Evolutionary conservation across 805 yeast genomes (phyloP), one percentile per base, ranked within the genome.

Genomic region (Metschnikowia henanensis): DNA sequence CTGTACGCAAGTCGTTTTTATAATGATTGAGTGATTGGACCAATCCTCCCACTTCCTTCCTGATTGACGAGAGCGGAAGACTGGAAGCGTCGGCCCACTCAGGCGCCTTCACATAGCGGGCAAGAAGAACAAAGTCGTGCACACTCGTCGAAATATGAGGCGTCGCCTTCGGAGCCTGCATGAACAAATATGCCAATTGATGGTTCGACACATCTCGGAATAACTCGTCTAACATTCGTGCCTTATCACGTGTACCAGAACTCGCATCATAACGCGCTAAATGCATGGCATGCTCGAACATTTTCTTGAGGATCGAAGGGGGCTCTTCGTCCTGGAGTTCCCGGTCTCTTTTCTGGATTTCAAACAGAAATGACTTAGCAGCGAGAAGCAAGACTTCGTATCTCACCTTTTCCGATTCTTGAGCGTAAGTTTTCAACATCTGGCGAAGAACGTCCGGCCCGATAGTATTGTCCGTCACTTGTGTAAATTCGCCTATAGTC

Each of bases 401-500:
- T 50, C 95, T 74, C 1, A 88, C 89, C 6, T 65, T 64, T 5
- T 76, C 75, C 0, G 70, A 60, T 57, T 88, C 88, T 9, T 63
- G 53, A 0, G 80, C 66, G 58, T 85, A 87, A 4, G 58, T 64
- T 23, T 72, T 72, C 6, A 83, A 61, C 30, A 86, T 63, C 12
- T 68, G 65, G 41, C 97, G 72, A 43, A 89, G 66, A 2, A 88
- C 76, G 58, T 92, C 97, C 0, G 95, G 91, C 3, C 91, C 83
- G 39, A 87, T 62, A 20, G 59, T 50, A 30, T 66, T 68, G 20
- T 60, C 45, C 17, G 62, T 59, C 9, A 56, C 54, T 23, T 52
- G 59, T 0, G 83, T 73, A 58, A 83, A 84, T 57, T 94, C 97
- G 4, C 98, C 97, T 40, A 92, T 76, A 8, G 92, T 72, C 98